Conservation (phyloP, 331 rosid species). For the Telfairia occidentalis region DNA sequence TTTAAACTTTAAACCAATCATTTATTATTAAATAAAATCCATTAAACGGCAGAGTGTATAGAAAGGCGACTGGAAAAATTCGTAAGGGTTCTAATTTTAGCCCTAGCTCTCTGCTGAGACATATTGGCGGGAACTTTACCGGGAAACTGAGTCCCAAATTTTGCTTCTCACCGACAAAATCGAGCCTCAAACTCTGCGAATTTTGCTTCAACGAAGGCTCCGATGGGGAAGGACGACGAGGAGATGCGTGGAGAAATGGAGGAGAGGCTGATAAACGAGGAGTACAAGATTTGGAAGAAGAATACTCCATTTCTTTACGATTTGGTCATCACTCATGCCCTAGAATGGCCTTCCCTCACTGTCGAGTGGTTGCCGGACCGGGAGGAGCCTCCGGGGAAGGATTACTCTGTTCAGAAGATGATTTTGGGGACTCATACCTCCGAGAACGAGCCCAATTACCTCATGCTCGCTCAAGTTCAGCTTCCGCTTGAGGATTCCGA, state of each 20-base stretch:
- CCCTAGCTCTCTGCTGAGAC: background rate
- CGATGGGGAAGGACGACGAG: slow-evolving; percentile 86
- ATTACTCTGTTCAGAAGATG: slow-evolving; percentile 83
- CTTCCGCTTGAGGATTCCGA: slow-evolving; percentile 83
- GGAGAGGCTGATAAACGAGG: slow-evolving; percentile 87
- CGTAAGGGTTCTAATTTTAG: background rate
- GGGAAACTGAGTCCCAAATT: background rate
- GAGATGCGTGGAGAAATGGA: slow-evolving; percentile 96
- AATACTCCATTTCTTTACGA: slow-evolving; percentile 93
- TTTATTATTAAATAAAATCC: too few species aligned
- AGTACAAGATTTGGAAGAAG: slow-evolving; percentile 99
- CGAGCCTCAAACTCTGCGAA: background rate
- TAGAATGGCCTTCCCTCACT: slow-evolving; percentile 97
- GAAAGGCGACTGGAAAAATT: background rate
- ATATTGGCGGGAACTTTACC: background rate
- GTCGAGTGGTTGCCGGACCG: slow-evolving; percentile 95
- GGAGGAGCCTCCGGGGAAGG: slow-evolving; percentile 87
- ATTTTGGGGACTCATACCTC: slow-evolving; percentile 91
- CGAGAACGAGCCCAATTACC: slow-evolving; percentile 91
- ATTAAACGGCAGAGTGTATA: background rate
- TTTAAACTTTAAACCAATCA: too few species aligned
- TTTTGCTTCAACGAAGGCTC: background rate
- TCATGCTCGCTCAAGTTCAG: slow-evolving; percentile 95
- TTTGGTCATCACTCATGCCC: slow-evolving; percentile 88
- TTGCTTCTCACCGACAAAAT: background rate